Conservation (phyloP, 2,329 filamentous ascomycete species). For the Ophiostoma ips region DNA sequence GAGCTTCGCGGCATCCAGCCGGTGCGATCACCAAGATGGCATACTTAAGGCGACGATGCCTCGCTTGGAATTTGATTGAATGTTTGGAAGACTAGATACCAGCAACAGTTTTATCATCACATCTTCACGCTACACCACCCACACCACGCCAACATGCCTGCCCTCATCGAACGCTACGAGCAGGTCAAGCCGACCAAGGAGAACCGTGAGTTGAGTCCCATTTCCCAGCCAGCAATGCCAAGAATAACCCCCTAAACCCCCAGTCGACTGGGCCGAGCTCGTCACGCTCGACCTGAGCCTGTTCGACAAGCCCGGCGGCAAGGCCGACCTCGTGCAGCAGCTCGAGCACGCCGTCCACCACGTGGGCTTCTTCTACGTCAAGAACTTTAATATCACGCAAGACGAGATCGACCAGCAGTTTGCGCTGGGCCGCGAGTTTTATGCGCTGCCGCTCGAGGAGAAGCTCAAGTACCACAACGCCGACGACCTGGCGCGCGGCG, state of each 20-base stretch:
- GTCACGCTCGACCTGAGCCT: slow-evolving; percentile 19
- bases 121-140: neutral
- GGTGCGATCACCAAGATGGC: no score
- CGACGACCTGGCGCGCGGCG: slow-evolving; percentile 29
- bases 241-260: neutral
- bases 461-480: slow-evolving; percentile 33
- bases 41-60: no score
- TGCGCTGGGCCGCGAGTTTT: slow-evolving; percentile 38
- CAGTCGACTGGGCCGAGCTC: slow-evolving; percentile 14
- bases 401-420: slow-evolving; percentile 43
- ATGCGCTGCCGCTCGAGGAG: slow-evolving; percentile 33
- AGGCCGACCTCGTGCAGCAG: slow-evolving; percentile 21
- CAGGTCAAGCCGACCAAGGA: slow-evolving; percentile 14
- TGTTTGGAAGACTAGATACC: neutral
- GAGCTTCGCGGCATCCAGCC: no score
- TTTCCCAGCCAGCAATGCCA: no score
- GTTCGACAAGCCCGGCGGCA: slow-evolving; percentile 21
- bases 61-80: no score
- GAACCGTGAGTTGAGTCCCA: slow-evolving; percentile 3
- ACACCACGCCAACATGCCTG: slow-evolving; percentile 7
- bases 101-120: no score
- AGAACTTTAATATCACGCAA: slow-evolving; percentile 41
- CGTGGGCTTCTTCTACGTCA: slow-evolving; percentile 41
- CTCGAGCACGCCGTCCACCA: slow-evolving; percentile 31
- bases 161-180: slow-evolving; percentile 10